phyloP scores from a whole-genome alignment of 345 rosid species.

The Populus ilicifolia region DNA sequence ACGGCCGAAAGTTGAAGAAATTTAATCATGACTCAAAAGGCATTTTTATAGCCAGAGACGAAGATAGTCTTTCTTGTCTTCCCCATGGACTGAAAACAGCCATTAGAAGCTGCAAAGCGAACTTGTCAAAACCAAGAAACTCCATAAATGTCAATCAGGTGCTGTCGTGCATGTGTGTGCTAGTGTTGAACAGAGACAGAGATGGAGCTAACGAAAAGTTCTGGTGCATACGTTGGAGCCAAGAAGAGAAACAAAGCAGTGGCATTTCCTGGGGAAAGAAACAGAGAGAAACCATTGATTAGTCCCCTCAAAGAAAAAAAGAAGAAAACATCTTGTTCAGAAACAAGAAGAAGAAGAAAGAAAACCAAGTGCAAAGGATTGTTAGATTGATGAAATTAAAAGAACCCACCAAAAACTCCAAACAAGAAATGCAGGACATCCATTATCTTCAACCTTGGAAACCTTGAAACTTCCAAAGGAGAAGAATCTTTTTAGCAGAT shows the following conservation, averaged over 20 bases:
- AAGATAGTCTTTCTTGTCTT: background rate
- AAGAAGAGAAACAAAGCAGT: conserved; percentile 93
- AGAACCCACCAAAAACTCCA: conserved; percentile 73
- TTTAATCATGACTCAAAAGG: background rate
- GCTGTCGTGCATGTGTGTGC: background rate
- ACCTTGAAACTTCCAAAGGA: background rate
- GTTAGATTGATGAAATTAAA: background rate
- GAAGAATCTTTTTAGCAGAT: background rate
- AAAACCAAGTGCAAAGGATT: background rate
- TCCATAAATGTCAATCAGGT: background rate
- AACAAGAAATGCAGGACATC: conserved; percentile 68
- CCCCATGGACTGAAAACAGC: background rate
- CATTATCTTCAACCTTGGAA: conserved; percentile 28
- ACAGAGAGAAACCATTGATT: background rate
- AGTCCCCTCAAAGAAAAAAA: background rate
- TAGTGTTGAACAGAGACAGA: background rate
- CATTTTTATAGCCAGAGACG: background rate
- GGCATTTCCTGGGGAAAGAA: conserved; percentile 62
- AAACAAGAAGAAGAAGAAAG: conserved; percentile 7
- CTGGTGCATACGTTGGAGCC: conserved; percentile 63
- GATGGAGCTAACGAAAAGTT: background rate
- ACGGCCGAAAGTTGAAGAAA: background rate
- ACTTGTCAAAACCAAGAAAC: background rate
- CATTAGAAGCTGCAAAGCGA: background rate
- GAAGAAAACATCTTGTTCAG: conserved; percentile 1